Evolutionary conservation across 208 protist genomes (phyloP), one percentile per base, ranked within the genome.

Genomic region (Novymonas esmeraldas): DNA sequence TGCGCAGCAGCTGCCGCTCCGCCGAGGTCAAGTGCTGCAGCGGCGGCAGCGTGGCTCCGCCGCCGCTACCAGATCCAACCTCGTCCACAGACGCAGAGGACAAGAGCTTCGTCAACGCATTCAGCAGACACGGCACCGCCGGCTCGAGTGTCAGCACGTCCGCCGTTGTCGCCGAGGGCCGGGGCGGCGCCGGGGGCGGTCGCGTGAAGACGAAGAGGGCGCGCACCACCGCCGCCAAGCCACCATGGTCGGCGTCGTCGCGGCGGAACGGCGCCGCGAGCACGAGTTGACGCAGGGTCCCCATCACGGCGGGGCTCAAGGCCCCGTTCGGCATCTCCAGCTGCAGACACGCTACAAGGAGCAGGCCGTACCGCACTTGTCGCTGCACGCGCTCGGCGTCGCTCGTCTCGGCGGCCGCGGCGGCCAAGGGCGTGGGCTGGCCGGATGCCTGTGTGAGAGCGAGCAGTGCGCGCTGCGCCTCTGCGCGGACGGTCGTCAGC

Each of bases 1-100:
- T 36, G 44, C 78, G 78, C 24, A 84, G 55, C 65, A 79, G 56
- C 26, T 68, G 67, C 20, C 73, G 78, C 61, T 84, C 73, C n/a
- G 60, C 45, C 20, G 42, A 51, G 33, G 73, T 76, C 16, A 82
- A 36, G 16, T 62, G 41, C 41, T 29, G 41, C 49, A 64, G 44
- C 26, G 48, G 41, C 3, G 39, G 64, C 22, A 9, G 7, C 14
- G 24, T 14, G 2, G 1, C 41, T 6, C 11, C 20, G 36, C 16
- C 36, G n/a, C 36, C n/a, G 10, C 33, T 18, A 36, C 38, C 4
- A 14, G 2, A 11, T 28, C 33, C 2, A 10, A 39, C 18, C 20
- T 34, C 56, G 39, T 26, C 39, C 39, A n/a, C 56, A 20, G 59
- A 45, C 6, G 59, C 14, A 26, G 45, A 31, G 28, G 41, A 50